phyloP scores from a whole-genome alignment of 148 eudicot genomes.

The Dianthus caryophyllus region DNA sequence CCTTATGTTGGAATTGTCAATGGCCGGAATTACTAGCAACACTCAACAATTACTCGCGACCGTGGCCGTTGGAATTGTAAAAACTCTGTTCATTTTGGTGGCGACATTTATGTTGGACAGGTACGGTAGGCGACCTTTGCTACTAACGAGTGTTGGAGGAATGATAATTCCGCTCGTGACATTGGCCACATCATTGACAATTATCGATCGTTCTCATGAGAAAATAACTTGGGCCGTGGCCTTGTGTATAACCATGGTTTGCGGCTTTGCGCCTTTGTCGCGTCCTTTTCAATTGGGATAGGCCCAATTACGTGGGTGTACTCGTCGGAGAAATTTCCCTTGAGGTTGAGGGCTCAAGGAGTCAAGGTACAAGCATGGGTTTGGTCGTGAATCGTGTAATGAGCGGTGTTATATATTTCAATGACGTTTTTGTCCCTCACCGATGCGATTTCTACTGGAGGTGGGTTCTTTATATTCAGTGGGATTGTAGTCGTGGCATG shows the following conservation, averaged over 20 bases:
- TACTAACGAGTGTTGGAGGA: slow-evolving; percentile 48
- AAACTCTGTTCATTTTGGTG: slow-evolving; percentile 51
- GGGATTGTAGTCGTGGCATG: slow-evolving; percentile 39
- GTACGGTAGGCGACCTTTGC: slow-evolving; percentile 54
- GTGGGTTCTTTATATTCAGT: slow-evolving; percentile 53
- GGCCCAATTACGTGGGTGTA: slow-evolving; percentile 82
- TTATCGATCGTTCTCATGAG: slow-evolving; percentile 39
- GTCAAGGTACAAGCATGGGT: slow-evolving; percentile 44
- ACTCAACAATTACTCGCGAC: slow-evolving; percentile 45
- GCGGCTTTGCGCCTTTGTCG: slow-evolving; percentile 54
- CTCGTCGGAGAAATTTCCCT: slow-evolving; percentile 67
- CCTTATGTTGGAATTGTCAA: slow-evolving; percentile 43
- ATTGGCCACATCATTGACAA: slow-evolving; percentile 35
- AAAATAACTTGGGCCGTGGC: slow-evolving; percentile 44
- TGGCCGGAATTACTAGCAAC: slow-evolving; percentile 38
- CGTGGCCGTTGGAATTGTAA: slow-evolving; percentile 60
- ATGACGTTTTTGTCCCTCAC: slow-evolving; percentile 52
- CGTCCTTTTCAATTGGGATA: slow-evolving; percentile 59
- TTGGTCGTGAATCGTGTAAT: slow-evolving; percentile 52
- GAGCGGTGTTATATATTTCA: slow-evolving; percentile 49
- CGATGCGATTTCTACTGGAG: slow-evolving; percentile 48
- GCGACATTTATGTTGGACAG: slow-evolving; percentile 60
- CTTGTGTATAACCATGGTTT: slow-evolving; percentile 35
- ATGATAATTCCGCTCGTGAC: slow-evolving; percentile 44
- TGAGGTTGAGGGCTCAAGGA: slow-evolving; percentile 63